phyloP scores from a whole-genome alignment of 345 rosid genomes.

The Tarenaya hassleriana region DNA sequence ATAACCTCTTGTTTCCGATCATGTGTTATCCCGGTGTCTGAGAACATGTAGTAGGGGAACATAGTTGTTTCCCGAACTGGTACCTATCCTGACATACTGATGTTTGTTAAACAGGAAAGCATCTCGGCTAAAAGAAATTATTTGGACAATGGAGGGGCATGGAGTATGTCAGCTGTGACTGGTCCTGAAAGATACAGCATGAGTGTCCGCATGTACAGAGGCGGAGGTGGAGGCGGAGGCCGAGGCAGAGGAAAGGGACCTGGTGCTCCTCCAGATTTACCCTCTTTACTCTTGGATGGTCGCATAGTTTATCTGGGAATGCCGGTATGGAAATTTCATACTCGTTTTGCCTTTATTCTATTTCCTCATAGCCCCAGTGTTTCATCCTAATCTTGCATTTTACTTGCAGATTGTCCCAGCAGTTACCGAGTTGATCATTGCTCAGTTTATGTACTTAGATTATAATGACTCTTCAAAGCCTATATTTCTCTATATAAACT shows the following conservation, averaged over 20 bases:
- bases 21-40: neutral
- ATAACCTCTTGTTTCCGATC: conserved; percentile 3
- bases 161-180: conserved; percentile 41
- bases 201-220: conserved; percentile 74
- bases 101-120: conserved; percentile 48
- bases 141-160: conserved; percentile 59
- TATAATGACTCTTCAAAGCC: conserved; percentile 63
- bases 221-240: conserved; percentile 51
- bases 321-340: conserved; percentile 59
- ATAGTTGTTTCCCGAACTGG: neutral
- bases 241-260: conserved; percentile 39
- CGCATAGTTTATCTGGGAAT: conserved; percentile 78
- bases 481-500: conserved; percentile 73
- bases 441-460: conserved; percentile 82
- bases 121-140: conserved; percentile 61
- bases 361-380: conserved; percentile 2
- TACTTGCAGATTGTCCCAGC: conserved; percentile 71
- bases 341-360: neutral
- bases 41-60: neutral
- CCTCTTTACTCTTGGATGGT: conserved; percentile 84
- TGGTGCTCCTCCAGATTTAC: conserved; percentile 86
- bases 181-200: conserved; percentile 52
- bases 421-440: conserved; percentile 83
- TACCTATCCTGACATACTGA: neutral
- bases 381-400: conserved; percentile 10